A percentile compares a stretch with the other conserved stretches of the same genome.
Evolutionary conservation across 2,329 filamentous ascomycete species (phyloP).

Genomic region (Aspergillus sp.): DNA sequence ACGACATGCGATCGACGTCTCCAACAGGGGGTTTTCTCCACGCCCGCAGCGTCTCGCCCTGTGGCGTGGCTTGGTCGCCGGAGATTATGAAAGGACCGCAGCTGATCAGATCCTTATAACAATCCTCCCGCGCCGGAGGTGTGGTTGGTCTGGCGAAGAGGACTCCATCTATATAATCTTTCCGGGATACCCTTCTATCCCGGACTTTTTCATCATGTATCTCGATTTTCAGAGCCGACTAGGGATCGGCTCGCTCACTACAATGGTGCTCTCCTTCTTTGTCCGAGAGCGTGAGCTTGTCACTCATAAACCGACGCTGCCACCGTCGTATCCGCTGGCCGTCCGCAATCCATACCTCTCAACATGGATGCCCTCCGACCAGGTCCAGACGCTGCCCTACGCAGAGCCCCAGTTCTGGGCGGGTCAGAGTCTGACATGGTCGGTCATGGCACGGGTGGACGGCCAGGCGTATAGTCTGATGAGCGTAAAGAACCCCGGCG

Average conservation of each 20-base stretch:
- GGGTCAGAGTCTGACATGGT: constrained; percentile 43
- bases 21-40: not conserved
- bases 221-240: constrained; percentile 15
- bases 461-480: constrained; percentile 43
- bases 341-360: constrained; percentile 46
- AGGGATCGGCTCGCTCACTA: constrained; percentile 22
- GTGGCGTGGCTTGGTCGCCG: not conserved
- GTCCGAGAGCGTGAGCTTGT: constrained; percentile 10
- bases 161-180: not conserved
- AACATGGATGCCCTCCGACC: constrained; percentile 44
- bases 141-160: not conserved
- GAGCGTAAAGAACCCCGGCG: constrained; percentile 31
- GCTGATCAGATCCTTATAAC: not conserved
- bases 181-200: not conserved
- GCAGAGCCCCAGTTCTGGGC: constrained; percentile 45
- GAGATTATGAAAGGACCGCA: not conserved
- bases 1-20: constrained; percentile 3
- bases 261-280: constrained; percentile 18
- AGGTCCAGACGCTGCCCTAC: constrained; percentile 35
- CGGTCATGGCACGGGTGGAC: constrained; percentile 42
- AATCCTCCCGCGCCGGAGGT: not conserved
- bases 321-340: constrained; percentile 46
- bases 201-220: constrained; percentile 6
- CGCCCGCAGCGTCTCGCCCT: not conserved
- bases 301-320: constrained; percentile 27